Evolutionary conservation across 176 grass and related monocot genomes (phyloP).

Genomic region (Aegilops speltoides): DNA sequence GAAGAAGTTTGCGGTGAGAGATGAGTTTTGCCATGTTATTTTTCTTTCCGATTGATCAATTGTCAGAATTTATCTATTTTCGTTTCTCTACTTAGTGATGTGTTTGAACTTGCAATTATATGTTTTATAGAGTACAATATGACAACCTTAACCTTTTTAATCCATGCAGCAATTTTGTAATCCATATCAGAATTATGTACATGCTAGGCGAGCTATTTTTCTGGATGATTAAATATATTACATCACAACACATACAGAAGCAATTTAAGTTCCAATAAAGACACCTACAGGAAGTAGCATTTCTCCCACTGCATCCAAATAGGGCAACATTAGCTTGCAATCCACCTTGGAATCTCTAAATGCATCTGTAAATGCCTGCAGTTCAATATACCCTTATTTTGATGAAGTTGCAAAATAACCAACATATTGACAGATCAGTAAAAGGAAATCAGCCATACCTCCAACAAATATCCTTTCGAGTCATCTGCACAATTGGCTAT

Average conservation of each 20-base stretch:
- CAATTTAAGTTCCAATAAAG: conserved; percentile 24
- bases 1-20: background rate
- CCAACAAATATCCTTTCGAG: conserved; percentile 58
- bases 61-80: background rate
- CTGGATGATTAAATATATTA: background rate
- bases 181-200: background rate
- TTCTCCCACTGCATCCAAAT: conserved; percentile 52
- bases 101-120: background rate
- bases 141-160: background rate
- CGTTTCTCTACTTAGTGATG: conserved; percentile 1
- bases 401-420: conserved; percentile 22
- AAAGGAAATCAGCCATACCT: conserved; percentile 46
- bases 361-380: conserved; percentile 73
- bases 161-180: background rate
- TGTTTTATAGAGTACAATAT: background rate
- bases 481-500: conserved; percentile 44
- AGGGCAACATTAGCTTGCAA: conserved; percentile 61
- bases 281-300: conserved; percentile 63
- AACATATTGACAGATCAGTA: background rate
- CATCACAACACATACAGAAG: background rate
- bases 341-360: conserved; percentile 71
- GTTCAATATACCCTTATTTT: conserved; percentile 30
- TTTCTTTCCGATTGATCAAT: background rate
- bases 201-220: background rate
- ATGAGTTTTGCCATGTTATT: background rate